Base-by-base conservation (phyloP, 306 rosid genomes). In the Delonix regia region DNA sequence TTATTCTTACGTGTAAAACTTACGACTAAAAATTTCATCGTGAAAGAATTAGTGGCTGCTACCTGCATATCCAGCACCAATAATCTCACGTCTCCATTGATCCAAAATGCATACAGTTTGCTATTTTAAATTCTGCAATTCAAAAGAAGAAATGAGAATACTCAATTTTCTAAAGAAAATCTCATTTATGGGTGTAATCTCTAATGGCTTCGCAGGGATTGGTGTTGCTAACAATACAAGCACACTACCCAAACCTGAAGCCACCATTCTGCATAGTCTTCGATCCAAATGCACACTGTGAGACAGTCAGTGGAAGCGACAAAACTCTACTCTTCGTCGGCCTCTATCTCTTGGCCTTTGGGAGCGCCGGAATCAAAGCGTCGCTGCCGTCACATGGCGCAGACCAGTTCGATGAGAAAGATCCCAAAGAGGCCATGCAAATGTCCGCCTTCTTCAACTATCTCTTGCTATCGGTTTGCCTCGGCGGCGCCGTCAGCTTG, bases 351-450 rank as follows among this genome's bases (percentile, higher is more conserved):
- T 34, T 90, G 74, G 97, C 95, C 1, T 76, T 68, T 0, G 97
- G 97, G 2, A 70, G 81, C 44, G 92, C 97, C 0, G 99, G 98
- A 69, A 4, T 88, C 38, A 95, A 91, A 85, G 98, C 99, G 41
- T 77, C 89, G 0, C 75, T 92, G 38, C 99, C 99, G 15, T 56
- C 98, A 27, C 99, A 95, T 67, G 97, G 99, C 4, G 99, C 99
- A 0, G 97, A 95, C 56, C 99, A 95, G 75, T 95, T 89, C 62
- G 94, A 95, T 12, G 94, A 90, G 60, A 81, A 79, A 1, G 97
- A 92, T 77, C 97, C 91, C 6, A 86, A 83, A 73, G 99, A 95
- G 85, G 78, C 87, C 16, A 80, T 13, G 56, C 82, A 83, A 67
- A 95, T 90, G 95, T 92, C 99, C 14, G 88, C 88, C 34, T 92